Base-by-base conservation (phyloP, 805 yeast species). In the Starmera amethionina region DNA sequence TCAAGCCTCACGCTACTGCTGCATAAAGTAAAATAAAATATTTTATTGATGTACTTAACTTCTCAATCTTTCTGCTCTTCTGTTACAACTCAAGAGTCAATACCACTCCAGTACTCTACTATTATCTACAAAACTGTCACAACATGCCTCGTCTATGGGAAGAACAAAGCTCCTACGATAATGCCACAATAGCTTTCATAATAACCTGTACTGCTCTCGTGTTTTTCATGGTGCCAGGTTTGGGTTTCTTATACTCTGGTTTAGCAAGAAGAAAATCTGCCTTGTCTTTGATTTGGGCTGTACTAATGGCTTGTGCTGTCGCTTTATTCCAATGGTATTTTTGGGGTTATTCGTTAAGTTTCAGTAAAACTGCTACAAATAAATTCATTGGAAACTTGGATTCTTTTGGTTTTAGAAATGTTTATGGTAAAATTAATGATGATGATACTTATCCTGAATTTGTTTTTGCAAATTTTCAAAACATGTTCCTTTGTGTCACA, bases 261-360 rank as follows among this genome's bases (percentile, higher is more conserved):
- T 68, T 89, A 45, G 90, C 95, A 11, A 68, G 96, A 55, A 67
- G 96, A 54, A 88, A 88, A 59, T 78, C 87, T n/a, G 96, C 96
- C 0, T 66, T 88, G 36, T 80, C 90, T 14, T 73, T 86, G 73
- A 78, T 88, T 28, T 86, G 94, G 83, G 76, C 81, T 8, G 77
- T 76, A n/a, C 58, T 86, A 33, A 73, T 80, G 72, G 73, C 87
- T 6, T 77, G 84, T 6, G 70, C 82, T 47, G 77, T 87, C 8
- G 87, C 83, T 2, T 70, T 77, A 40, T 76, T 88, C 55, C 96
- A 88, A 58, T 90, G 97, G 97, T 90, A 88, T 61, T 87, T 90
- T 58, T 93, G 97, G 96, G 97, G 96, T n/a, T 89, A 86, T 58
- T 86, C 96, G 0, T 63, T 90, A 34, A 94, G 97, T 4, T 88